These are phyloP conservation scores for Paraurostyla sp. DNA, from an alignment of 73 alveolate species.

Conservation along the genomic window DNA sequence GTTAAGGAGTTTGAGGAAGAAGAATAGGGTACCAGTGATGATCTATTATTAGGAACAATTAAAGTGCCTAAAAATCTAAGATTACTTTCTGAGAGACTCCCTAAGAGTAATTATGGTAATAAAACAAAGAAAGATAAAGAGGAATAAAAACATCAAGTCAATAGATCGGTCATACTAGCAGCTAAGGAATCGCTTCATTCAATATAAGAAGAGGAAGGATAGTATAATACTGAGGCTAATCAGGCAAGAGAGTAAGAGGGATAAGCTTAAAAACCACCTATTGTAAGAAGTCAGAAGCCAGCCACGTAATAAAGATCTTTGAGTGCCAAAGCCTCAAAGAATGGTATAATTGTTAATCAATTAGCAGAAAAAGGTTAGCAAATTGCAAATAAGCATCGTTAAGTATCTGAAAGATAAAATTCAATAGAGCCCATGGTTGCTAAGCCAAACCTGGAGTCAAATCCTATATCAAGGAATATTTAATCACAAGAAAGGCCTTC, in stretches of 20 bases:
- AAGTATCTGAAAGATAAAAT: background rate
- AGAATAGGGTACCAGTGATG: background rate
- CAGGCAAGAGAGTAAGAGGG: background rate
- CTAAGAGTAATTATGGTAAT: conserved; percentile 70
- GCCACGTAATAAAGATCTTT: background rate
- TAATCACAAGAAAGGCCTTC: background rate
- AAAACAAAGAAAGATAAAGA: conserved; percentile 16
- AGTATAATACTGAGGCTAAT: background rate
- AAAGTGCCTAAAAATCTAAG: conserved; percentile 72
- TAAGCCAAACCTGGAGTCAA: no score
- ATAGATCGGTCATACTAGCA: background rate
- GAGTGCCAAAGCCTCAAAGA: background rate
- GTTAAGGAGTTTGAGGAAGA: conserved; percentile 14
- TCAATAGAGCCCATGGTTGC: background rate
- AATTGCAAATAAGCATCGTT: background rate
- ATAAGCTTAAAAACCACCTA: background rate
- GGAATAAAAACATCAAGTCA: background rate
- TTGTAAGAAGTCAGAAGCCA: background rate
- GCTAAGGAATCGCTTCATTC: background rate
- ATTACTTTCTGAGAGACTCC: conserved; percentile 70
- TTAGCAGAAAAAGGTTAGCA: conserved; percentile 27
- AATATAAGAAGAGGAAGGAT: conserved; percentile 5
- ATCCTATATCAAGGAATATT: background rate
- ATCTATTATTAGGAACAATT: conserved; percentile 66
- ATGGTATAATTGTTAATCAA: background rate